phyloP scores from a whole-genome alignment of 768 basidiomycete species.

The Stropharia rugosoannulata region DNA sequence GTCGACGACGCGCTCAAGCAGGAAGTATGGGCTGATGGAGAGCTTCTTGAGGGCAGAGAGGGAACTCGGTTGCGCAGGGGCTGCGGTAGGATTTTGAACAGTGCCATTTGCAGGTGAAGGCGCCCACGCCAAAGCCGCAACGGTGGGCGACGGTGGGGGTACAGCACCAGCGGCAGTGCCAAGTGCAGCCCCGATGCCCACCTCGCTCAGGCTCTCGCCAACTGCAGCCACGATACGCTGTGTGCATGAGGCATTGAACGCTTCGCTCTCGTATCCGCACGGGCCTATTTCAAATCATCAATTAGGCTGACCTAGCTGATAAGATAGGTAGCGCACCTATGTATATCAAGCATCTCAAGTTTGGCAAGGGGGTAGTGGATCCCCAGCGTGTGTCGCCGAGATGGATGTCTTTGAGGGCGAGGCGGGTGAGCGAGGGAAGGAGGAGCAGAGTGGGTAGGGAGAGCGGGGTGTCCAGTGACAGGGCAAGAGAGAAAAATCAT shows the following conservation, averaged over 20 bases:
- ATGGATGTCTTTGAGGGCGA: constrained; percentile 70
- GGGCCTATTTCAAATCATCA: no score
- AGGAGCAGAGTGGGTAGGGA: constrained; percentile 33
- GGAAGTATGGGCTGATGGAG: constrained; percentile 62
- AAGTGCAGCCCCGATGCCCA: constrained; percentile 41
- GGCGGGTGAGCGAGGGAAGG: constrained; percentile 57
- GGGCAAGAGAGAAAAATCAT: no score
- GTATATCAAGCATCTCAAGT: constrained; percentile 56
- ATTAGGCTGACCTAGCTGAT: no score
- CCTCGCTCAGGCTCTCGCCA: constrained; percentile 53
- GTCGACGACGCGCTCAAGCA: constrained; percentile 57
- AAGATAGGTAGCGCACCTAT: constrained; percentile 33
- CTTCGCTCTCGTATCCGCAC: constrained; percentile 52
- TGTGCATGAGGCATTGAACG: constrained; percentile 52
- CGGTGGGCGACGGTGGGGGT: no score
- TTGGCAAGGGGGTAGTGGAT: constrained; percentile 49
- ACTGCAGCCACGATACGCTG: constrained; percentile 63
- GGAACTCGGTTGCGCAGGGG: constrained; percentile 26
- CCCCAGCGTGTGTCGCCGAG: constrained; percentile 56
- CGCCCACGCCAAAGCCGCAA: no score
- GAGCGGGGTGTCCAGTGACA: constrained; percentile 51
- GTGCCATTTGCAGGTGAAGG: no score
- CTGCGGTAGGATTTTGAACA: no score
- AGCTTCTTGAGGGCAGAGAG: constrained; percentile 50
- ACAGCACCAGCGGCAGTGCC: neutral